phyloP scores from a whole-genome alignment of 2,329 filamentous ascomycete species.

The Stagonosporopsis chrysanthemi region DNA sequence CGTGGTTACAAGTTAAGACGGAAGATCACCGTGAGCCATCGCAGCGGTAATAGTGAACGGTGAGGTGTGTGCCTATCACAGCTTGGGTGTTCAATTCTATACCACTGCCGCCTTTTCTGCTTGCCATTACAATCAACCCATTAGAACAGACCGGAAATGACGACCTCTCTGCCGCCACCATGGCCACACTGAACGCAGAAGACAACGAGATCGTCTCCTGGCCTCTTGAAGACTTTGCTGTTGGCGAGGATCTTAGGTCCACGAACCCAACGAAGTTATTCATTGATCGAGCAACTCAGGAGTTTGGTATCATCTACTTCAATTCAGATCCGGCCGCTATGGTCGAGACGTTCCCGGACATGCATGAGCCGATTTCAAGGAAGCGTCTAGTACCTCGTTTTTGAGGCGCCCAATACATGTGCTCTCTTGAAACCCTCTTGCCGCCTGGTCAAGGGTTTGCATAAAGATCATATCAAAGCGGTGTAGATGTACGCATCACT shows the following conservation, averaged over 20 bases:
- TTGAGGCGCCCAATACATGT: no score
- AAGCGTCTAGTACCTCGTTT: no score
- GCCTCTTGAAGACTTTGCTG: constrained; percentile 17
- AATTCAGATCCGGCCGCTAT: not conserved
- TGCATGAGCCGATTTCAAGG: constrained; percentile 22
- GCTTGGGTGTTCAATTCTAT: no score
- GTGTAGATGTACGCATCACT: no score
- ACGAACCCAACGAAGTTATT: constrained; percentile 2
- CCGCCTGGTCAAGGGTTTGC: no score
- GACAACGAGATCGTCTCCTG: constrained; percentile 12
- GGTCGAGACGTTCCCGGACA: constrained; percentile 15
- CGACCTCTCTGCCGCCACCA: no score
- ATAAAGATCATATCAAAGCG: no score
- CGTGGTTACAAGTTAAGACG: no score
- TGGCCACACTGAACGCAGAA: not conserved
- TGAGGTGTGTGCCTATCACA: not conserved
- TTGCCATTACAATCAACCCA: not conserved
- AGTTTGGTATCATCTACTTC: no score
- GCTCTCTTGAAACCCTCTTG: no score
- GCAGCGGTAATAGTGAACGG: not conserved
- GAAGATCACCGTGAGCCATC: not conserved
- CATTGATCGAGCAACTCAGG: no score
- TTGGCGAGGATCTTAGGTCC: constrained; percentile 19
- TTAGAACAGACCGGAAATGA: not conserved
- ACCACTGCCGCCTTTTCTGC: not conserved